Evolutionary conservation across 1,139 yeast species (phyloP).

Genomic region (Geotrichum phurueaensis): DNA sequence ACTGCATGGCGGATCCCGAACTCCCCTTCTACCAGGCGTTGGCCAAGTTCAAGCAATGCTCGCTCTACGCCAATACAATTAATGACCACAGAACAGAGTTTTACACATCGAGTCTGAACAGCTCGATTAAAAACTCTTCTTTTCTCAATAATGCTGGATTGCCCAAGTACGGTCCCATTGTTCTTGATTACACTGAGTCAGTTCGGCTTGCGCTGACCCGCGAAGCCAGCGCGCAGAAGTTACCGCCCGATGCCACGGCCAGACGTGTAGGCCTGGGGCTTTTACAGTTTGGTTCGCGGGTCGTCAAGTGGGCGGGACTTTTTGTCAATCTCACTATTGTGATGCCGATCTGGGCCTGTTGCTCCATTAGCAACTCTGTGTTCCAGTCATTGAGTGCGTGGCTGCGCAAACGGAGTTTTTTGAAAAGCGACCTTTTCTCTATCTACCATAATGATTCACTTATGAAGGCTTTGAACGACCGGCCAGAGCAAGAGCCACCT

Average conservation of each 20-base stretch:
- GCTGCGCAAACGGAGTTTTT: slow-evolving; percentile 22
- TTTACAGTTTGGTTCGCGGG: slow-evolving; percentile 15
- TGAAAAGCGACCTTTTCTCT: slow-evolving; percentile 5
- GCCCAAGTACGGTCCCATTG: slow-evolving; percentile 48
- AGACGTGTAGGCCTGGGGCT: not conserved
- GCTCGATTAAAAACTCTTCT: slow-evolving; percentile 48
- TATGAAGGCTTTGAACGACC: not conserved
- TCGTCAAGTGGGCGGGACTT: slow-evolving; percentile 18
- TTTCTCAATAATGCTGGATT: slow-evolving; percentile 43
- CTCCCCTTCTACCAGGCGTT: slow-evolving; percentile 59
- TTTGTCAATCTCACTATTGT: slow-evolving; percentile 26
- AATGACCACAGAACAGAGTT: slow-evolving; percentile 77
- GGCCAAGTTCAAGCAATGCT: slow-evolving; percentile 44
- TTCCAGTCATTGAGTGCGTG: slow-evolving; percentile 29
- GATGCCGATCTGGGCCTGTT: slow-evolving; percentile 34
- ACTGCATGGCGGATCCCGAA: slow-evolving; percentile 56
- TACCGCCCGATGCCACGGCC: not conserved
- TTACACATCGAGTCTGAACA: slow-evolving; percentile 71
- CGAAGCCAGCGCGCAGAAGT: not conserved
- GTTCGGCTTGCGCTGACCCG: slow-evolving; percentile 6
- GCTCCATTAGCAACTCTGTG: slow-evolving; percentile 32
- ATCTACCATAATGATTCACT: slow-evolving; percentile 6
- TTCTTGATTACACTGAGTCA: slow-evolving; percentile 25
- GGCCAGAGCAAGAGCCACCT: slow-evolving; percentile 3
- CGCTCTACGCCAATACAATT: slow-evolving; percentile 66